Conservation (phyloP, 73 alveolate species). For the Paramecium sexaurelia region DNA sequence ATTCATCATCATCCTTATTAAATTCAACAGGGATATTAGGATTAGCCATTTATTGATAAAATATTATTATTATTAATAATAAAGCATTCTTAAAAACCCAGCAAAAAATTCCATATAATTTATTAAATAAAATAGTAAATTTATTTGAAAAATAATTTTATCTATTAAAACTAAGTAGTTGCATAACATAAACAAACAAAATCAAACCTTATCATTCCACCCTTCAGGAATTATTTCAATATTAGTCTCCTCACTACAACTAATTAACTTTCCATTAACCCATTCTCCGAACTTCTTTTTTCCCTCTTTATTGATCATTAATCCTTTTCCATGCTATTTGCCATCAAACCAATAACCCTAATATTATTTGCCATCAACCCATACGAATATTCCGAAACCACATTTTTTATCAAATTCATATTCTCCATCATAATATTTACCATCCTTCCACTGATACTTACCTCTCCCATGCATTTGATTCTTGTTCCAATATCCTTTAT, state of each 20-base stretch:
- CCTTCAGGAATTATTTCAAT: slow-evolving; percentile 22
- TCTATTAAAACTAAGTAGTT: not conserved
- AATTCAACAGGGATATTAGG: not conserved
- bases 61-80: not conserved
- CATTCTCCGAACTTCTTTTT: slow-evolving; percentile 65
- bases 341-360: slow-evolving; percentile 79
- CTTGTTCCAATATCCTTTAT: slow-evolving; percentile 73
- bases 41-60: not conserved
- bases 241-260: not conserved
- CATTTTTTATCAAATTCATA: slow-evolving; percentile 76
- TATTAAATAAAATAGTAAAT: not conserved
- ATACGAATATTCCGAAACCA: slow-evolving; percentile 78
- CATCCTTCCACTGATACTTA: slow-evolving; percentile 74
- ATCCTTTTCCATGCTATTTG: slow-evolving; percentile 81
- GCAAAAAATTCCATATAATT: not conserved
- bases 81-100: not conserved
- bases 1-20: slow-evolving; percentile 21
- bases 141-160: not conserved
- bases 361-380: slow-evolving; percentile 75
- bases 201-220: not conserved
- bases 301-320: slow-evolving; percentile 51
- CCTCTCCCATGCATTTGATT: slow-evolving; percentile 84
- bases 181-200: not conserved
- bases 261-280: slow-evolving; percentile 67
- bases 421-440: slow-evolving; percentile 78